Evolutionary conservation across 164 flowering plant species (phyloP), one percentile per base, ranked within the genome.

Genomic region (Dillenia turbinata): DNA sequence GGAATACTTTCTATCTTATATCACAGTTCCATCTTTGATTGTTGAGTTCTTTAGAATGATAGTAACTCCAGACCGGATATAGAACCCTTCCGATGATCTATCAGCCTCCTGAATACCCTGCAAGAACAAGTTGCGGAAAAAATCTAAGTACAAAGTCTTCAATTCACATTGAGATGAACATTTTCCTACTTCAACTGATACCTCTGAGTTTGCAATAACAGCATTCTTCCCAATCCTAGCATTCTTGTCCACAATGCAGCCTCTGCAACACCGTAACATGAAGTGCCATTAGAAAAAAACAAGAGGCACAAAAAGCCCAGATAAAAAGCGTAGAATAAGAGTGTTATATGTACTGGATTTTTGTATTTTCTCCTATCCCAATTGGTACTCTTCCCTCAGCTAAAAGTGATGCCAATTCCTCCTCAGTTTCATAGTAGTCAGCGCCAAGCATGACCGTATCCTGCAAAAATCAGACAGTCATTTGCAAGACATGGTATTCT

Each of bases 391-490:
- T 78, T 69, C 96, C 99, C 62, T 91, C 93, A 9, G 99, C 87
- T 24, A 85, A 59, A 59, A 83, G 69, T 49, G 86, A 72, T 64
- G 87, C 79, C 26, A 71, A 57, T 78, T 94, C 97, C 15, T 66
- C 76, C 9, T 82, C 89, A 12, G 96, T 91, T 79, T 91, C 94
- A 63, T 91, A 89, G 69, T 65, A 86, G 74, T 89, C 96, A 52
- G 96, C 99, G 8, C 99, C 97, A 53, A 94, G 93, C 99, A 94
- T 94, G 66, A 95, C 92, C 10, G 90, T 88, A 60, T 95, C 99
- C 97, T 89, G 88, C 77, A 75, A 45, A 43, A 12, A 54, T 56
- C 40, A 7, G 19, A 24, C 62, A 19, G 59, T 44, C 51, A 7
- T 44, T 33, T 33, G 6, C 40, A 33, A 33, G 7, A 33, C 10